A percentile compares a stretch with the other conserved stretches of the same genome.
Evolutionary conservation across 352 stramenopile species (phyloP).

Genomic region (Globisporangium recalcitrans): DNA sequence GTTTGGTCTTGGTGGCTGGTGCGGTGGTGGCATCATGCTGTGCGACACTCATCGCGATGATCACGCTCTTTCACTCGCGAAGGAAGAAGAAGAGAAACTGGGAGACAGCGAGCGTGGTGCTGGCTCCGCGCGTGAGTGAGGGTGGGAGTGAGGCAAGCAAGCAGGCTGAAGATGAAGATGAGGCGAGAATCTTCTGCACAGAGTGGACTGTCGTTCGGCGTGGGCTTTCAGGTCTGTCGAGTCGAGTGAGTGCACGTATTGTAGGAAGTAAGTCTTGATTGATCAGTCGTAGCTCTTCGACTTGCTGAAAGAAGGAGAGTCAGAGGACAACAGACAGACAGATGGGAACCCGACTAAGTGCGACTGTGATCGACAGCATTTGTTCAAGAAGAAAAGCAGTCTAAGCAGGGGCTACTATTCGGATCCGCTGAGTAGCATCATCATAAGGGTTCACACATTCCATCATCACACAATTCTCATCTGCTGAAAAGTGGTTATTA

Average conservation of each 20-base stretch:
- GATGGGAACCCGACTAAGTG: background rate
- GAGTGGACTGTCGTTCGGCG: background rate
- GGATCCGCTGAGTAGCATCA: background rate
- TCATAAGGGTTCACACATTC: background rate
- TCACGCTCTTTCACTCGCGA: background rate
- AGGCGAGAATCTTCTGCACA: conserved; percentile 4
- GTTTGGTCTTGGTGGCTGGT: background rate
- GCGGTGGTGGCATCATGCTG: background rate
- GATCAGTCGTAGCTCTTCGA: background rate
- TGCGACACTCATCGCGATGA: background rate
- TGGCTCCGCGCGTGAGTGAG: background rate
- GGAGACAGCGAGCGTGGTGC: background rate
- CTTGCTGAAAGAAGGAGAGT: conserved; percentile 3
- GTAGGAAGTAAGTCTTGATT: no score
- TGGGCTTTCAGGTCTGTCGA: background rate
- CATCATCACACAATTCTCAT: no score
- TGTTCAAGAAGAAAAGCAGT: no score
- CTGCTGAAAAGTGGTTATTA: no score
- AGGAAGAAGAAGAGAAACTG: background rate
- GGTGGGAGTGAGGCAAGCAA: background rate
- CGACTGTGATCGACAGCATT: background rate
- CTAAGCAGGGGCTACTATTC: conserved; percentile 6
- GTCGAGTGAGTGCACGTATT: no score
- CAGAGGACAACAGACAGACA: background rate
- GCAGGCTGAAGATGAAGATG: background rate